Evolutionary conservation across 2,329 filamentous ascomycete species (phyloP), one percentile per base, ranked within the genome.

Genomic region (Penicillium sp.): DNA sequence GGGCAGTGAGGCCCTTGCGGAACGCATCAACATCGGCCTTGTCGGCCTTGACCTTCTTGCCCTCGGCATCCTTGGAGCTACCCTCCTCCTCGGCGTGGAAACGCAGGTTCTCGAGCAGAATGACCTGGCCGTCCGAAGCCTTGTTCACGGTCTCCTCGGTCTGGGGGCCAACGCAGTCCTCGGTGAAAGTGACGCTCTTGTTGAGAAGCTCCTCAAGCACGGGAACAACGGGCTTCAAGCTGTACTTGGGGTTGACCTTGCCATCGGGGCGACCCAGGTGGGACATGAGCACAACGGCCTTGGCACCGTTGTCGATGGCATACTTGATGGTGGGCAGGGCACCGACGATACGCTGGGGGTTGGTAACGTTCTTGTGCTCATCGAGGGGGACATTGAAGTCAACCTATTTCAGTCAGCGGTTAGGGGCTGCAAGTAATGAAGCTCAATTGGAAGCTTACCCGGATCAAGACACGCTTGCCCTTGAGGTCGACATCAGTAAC

Each of bases 351-450:
- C 94, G 92, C 82, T 99, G 94, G 80, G 88, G 91, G 86, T 99
- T 99, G 77, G 94, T 97, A 77, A 99, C 86, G 55, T 95, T 92
- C 82, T 92, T 95, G 75, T 94, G 83, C 67, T 82, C 85, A 75
- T 99, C 92, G 72, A 99, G 91, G 63, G 94, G 94, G 56, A 99
- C 95, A 80, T 99, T 99, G 88, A 99, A 99, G 85, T 99, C 94
- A 77, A 99, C 93, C 92, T 96, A 71, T 50, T 40, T 46, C 35
- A 31, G 42, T 63, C 40, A 60, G 57, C 50, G 24, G 57, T 60
- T 57, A 51, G 5, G 2, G 31, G 26, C 20, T 43, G 34, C 11
- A 40, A 18, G 48, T 46, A 26, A 49, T 46, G 24, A 51, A 55
- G 71, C 64, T 43, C 45, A 31, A 68, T 58, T 40, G 42, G 16